These are phyloP conservation scores for Aureoboletus auriporus DNA, from an alignment of 768 basidiomycete genomes.

Conservation along the genomic window DNA sequence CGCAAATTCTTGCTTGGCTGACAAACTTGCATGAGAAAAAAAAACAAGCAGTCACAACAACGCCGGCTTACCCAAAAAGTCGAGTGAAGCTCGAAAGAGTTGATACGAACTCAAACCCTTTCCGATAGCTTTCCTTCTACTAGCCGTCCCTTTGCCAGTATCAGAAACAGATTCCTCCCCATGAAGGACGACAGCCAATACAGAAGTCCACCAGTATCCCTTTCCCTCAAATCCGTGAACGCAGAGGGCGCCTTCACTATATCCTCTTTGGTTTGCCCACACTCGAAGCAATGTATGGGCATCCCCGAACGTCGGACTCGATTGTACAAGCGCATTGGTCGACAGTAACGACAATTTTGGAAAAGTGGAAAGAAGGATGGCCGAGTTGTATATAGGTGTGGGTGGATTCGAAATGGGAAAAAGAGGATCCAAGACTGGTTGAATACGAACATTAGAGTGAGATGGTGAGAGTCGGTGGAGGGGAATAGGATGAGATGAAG, in stretches of 20 bases:
- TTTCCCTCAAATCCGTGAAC: slow-evolving; percentile 67
- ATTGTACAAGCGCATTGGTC: slow-evolving; percentile 48
- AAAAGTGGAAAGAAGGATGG: slow-evolving; percentile 49
- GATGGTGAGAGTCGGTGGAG: slow-evolving; percentile 68
- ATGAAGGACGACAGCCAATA: slow-evolving; percentile 56
- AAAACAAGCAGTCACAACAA: neutral
- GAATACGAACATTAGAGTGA: slow-evolving; percentile 60
- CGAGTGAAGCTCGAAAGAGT: slow-evolving; percentile 78
- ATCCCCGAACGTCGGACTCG: slow-evolving; percentile 59
- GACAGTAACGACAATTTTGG: slow-evolving; percentile 35
- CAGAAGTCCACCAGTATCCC: slow-evolving; percentile 64
- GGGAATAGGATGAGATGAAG: slow-evolving; percentile 58
- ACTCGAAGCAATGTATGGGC: slow-evolving; percentile 77
- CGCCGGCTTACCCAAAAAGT: slow-evolving; percentile 65
- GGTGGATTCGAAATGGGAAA: slow-evolving; percentile 32
- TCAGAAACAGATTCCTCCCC: slow-evolving; percentile 56
- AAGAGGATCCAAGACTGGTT: slow-evolving; percentile 15
- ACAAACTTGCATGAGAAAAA: slow-evolving; percentile 8
- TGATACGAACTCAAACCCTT: slow-evolving; percentile 88
- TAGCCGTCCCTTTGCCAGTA: slow-evolving; percentile 17
- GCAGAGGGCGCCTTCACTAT: slow-evolving; percentile 54
- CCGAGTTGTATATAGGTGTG: slow-evolving; percentile 80
- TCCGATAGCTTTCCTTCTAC: slow-evolving; percentile 59
- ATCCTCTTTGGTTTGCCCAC: slow-evolving; percentile 89
- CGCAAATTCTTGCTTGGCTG: slow-evolving; percentile 71